Evolutionary conservation across 2,329 filamentous ascomycete species (phyloP).

Genomic region (Fusarium cyanostomum): DNA sequence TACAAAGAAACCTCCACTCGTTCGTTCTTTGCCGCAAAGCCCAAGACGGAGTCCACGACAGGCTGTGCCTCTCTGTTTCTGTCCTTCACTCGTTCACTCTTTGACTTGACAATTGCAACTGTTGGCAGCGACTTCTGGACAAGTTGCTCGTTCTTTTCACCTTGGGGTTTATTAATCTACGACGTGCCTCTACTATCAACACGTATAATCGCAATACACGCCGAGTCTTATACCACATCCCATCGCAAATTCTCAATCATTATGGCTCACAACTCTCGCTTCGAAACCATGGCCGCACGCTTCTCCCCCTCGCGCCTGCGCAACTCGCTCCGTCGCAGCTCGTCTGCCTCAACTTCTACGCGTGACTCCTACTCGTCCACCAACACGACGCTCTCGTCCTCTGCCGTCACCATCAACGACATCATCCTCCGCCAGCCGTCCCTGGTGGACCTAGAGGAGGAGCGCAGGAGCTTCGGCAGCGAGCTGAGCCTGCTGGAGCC

Average conservation of each 20-base stretch:
- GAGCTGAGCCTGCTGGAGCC: slow-evolving; percentile 69
- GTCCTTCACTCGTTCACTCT: slow-evolving; percentile 17
- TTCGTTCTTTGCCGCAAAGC: slow-evolving; percentile 27
- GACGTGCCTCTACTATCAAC: slow-evolving; percentile 5
- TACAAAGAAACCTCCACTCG: slow-evolving; percentile 22
- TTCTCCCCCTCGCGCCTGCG: slow-evolving; percentile 61
- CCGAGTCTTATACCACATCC: not conserved
- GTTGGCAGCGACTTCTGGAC: slow-evolving; percentile 36
- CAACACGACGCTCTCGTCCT: slow-evolving; percentile 56
- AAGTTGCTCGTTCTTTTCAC: slow-evolving; percentile 29
- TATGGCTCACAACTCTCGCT: slow-evolving; percentile 50
- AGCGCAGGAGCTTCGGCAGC: slow-evolving; percentile 61
- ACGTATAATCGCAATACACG: not conserved
- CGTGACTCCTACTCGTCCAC: slow-evolving; percentile 54
- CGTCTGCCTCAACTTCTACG: slow-evolving; percentile 52
- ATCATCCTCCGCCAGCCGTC: slow-evolving; percentile 68
- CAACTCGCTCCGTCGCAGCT: slow-evolving; percentile 63
- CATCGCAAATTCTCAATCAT: not conserved
- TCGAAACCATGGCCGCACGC: slow-evolving; percentile 61
- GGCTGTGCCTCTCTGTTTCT: slow-evolving; percentile 39
- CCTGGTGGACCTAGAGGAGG: slow-evolving; percentile 66
- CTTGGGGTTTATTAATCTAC: not conserved
- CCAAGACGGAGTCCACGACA: slow-evolving; percentile 15
- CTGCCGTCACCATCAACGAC: slow-evolving; percentile 64
- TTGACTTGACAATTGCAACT: slow-evolving; percentile 18